Evolutionary conservation across 164 flowering plant genomes (phyloP).

Genomic region (Cinnamomum micranthum): DNA sequence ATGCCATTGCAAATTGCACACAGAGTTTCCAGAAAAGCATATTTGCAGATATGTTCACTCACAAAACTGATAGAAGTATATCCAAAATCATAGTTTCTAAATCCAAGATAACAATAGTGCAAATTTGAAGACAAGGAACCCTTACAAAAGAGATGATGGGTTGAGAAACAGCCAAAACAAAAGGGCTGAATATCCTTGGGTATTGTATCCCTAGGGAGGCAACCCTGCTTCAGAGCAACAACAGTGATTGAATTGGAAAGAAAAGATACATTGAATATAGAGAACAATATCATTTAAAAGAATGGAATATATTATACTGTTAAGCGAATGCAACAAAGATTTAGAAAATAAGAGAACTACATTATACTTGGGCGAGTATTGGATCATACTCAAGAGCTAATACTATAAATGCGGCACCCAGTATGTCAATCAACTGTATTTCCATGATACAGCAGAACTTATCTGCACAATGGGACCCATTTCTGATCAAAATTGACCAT

Average conservation of each 20-base stretch:
- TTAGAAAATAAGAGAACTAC: not conserved
- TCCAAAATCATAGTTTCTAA: not conserved
- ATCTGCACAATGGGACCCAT: no score
- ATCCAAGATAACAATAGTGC: not conserved
- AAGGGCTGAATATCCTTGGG: slow-evolving; percentile 10
- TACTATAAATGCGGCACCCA: no score
- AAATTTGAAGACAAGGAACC: slow-evolving; percentile 3
- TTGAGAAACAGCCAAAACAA: slow-evolving; percentile 6
- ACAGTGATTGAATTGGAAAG: not conserved
- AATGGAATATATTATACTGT: not conserved
- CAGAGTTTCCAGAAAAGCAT: not conserved
- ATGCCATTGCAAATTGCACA: not conserved
- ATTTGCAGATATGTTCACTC: not conserved
- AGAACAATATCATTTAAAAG: not conserved
- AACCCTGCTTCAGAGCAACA: slow-evolving; percentile 7
- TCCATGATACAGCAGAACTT: no score
- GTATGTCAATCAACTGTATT: not conserved
- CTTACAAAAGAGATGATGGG: not conserved
- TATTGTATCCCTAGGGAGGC: slow-evolving; percentile 13
- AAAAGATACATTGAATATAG: not conserved
- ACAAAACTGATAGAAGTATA: not conserved
- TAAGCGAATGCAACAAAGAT: not conserved
- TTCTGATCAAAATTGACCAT: no score
- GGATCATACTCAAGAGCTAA: no score
- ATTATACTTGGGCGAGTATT: not conserved